These are phyloP conservation scores for Chloranthus sessilifolius DNA, from an alignment of 164 flowering plant species.

Conservation along the genomic window DNA sequence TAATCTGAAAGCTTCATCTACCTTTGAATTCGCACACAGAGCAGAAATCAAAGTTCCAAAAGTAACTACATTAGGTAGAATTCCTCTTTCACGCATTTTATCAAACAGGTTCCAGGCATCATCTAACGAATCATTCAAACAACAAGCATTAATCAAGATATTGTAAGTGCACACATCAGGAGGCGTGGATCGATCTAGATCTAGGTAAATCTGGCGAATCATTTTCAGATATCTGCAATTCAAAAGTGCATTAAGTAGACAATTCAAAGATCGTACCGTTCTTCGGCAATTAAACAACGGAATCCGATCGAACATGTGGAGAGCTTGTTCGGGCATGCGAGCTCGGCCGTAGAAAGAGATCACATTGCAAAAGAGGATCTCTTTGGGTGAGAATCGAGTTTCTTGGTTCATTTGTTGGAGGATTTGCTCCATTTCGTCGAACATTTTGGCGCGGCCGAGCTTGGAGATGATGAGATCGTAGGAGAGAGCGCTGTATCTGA, in stretches of 20 bases:
- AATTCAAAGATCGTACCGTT: slow-evolving; percentile 52
- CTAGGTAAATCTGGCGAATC: slow-evolving; percentile 31
- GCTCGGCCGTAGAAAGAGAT: slow-evolving; percentile 55
- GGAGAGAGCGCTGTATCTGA: slow-evolving; percentile 45
- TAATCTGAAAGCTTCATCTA: slow-evolving; percentile 52
- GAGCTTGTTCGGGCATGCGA: slow-evolving; percentile 34
- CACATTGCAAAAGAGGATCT: slow-evolving; percentile 56
- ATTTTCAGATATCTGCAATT: slow-evolving; percentile 36
- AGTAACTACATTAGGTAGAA: slow-evolving; percentile 46
- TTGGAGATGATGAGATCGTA: slow-evolving; percentile 77
- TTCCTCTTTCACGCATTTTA: slow-evolving; percentile 51
- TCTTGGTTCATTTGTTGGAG: slow-evolving; percentile 45
- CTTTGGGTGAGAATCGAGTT: slow-evolving; percentile 42
- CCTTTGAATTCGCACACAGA: slow-evolving; percentile 32
- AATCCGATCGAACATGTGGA: slow-evolving; percentile 40
- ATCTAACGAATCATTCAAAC: slow-evolving; percentile 22
- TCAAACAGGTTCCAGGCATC: slow-evolving; percentile 52
- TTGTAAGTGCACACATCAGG: slow-evolving; percentile 75
- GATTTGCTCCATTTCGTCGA: slow-evolving; percentile 55
- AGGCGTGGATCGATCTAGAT: slow-evolving; percentile 19
- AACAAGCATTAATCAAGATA: slow-evolving; percentile 51
- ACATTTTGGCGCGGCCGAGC: slow-evolving; percentile 74
- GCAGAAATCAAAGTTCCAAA: slow-evolving; percentile 53
- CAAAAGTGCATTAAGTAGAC: slow-evolving; percentile 46
- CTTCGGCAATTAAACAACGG: slow-evolving; percentile 46